Conservation (phyloP, 1,139 yeast genomes). For the Hansenula sp. region DNA sequence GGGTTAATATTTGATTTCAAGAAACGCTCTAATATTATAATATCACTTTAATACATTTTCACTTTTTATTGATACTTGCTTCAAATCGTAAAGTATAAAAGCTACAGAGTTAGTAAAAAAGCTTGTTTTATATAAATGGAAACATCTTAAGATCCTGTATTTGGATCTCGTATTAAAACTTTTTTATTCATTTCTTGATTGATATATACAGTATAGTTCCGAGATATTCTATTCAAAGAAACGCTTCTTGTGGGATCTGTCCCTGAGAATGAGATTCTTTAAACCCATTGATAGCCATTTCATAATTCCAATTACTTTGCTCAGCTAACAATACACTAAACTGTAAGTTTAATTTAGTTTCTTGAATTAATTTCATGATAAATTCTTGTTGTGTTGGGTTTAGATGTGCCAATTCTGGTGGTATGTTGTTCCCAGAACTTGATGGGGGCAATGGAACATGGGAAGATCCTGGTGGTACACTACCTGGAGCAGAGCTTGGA, state of each 20-base stretch:
- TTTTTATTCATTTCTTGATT: too few species aligned
- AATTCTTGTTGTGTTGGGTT: constrained; percentile 61
- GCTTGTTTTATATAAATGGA: too few species aligned
- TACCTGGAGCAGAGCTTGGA: constrained; percentile 5
- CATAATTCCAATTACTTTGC: constrained; percentile 84
- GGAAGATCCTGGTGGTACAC: constrained; percentile 14
- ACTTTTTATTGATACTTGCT: too few species aligned
- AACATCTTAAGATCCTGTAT: too few species aligned
- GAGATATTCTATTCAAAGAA: constrained; percentile 14
- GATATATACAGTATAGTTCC: not conserved
- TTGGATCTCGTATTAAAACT: too few species aligned
- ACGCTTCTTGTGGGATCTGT: constrained; percentile 60
- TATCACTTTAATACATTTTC: too few species aligned
- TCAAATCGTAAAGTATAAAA: too few species aligned
- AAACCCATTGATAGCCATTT: constrained; percentile 67
- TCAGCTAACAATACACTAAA: constrained; percentile 83
- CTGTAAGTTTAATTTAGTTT: constrained; percentile 73
- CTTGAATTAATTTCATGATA: constrained; percentile 59
- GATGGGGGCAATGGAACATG: constrained; percentile 35
- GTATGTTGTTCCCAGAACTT: constrained; percentile 36
- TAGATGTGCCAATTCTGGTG: constrained; percentile 35
- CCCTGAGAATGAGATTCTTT: constrained; percentile 50
- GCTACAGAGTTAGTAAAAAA: too few species aligned
- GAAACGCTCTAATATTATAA: not conserved
- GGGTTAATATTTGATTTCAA: too few species aligned